A percentile compares a stretch with the other conserved stretches of the same genome.
phyloP scores from a whole-genome alignment of 139 green algal species.

The Chlorella sp. region DNA sequence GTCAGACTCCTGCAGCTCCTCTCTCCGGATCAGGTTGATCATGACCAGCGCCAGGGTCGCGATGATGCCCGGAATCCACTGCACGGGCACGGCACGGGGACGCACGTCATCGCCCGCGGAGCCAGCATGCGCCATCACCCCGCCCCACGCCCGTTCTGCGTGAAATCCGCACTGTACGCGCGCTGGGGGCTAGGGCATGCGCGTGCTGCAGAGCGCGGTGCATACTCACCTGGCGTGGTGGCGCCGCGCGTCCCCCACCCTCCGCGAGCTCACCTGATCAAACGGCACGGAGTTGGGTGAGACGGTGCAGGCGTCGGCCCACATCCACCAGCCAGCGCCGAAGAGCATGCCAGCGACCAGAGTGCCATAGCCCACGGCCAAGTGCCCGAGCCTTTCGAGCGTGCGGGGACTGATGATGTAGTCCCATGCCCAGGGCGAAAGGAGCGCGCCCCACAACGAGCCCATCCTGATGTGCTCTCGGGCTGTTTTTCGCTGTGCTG shows the following conservation, averaged over 20 bases:
- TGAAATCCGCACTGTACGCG: too few species aligned
- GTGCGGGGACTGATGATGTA: neutral
- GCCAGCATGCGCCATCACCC: too few species aligned
- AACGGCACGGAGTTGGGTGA: slow-evolving; percentile 56
- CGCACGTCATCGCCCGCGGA: too few species aligned
- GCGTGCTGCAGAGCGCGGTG: neutral
- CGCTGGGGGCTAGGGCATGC: too few species aligned
- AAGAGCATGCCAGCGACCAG: slow-evolving; percentile 59
- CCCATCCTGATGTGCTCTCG: too few species aligned
- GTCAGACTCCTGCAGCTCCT: slow-evolving; percentile 45
- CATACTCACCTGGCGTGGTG: too few species aligned
- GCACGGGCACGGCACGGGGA: too few species aligned
- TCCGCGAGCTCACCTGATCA: slow-evolving; percentile 56
- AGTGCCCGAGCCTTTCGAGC: neutral
- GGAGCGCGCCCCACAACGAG: too few species aligned
- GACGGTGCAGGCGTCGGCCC: slow-evolving; percentile 68
- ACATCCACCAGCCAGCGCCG: slow-evolving; percentile 81
- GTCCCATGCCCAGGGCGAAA: too few species aligned
- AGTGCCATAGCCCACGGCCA: slow-evolving; percentile 15
- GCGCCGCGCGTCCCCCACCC: too few species aligned
- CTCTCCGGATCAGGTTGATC: slow-evolving; percentile 77
- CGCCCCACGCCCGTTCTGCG: too few species aligned
- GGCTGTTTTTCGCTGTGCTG: too few species aligned
- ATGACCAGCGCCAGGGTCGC: slow-evolving; percentile 55
- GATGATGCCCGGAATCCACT: neutral